phyloP scores from a whole-genome alignment of 441 rosid genomes.

The Brassica balearica region DNA sequence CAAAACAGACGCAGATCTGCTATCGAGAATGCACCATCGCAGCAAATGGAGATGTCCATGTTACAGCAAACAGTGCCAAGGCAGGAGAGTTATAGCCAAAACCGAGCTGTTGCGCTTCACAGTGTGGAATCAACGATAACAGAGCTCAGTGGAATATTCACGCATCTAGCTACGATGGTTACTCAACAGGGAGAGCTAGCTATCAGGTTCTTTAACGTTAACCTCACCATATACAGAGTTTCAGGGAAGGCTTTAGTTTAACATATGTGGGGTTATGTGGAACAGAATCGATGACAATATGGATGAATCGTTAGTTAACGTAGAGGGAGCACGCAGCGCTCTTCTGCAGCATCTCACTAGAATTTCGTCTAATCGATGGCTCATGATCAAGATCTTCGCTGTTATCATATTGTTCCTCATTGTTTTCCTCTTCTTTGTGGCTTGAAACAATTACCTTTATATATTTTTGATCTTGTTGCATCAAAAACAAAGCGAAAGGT shows the following conservation, averaged over 20 bases:
- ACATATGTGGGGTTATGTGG: not conserved
- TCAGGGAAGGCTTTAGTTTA: not conserved
- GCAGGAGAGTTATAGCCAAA: conserved; percentile 77
- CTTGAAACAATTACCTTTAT: conserved; percentile 19
- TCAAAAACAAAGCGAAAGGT: not conserved
- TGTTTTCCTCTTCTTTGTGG: not conserved
- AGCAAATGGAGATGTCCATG: conserved; percentile 91
- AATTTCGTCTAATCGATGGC: conserved; percentile 94
- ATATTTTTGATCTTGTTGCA: too few relatives aligned
- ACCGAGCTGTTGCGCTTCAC: conserved; percentile 42
- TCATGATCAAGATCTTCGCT: conserved; percentile 82
- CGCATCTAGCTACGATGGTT: conserved; percentile 95
- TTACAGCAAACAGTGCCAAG: conserved; percentile 86
- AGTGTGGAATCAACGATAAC: conserved; percentile 89
- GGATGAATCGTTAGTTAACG: conserved; percentile 86
- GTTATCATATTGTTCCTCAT: conserved; percentile 55
- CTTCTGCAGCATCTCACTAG: conserved; percentile 81
- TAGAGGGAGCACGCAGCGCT: conserved; percentile 82
- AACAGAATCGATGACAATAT: conserved; percentile 91
- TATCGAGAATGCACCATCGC: conserved; percentile 49
- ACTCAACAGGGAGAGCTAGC: conserved; percentile 95
- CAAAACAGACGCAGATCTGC: conserved; percentile 71
- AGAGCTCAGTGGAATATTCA: conserved; percentile 93
- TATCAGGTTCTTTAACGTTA: conserved; percentile 57
- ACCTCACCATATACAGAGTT: not conserved